These are phyloP conservation scores for Penicillium desertorum DNA, from an alignment of 495 filamentous ascomycete species.

Conservation along the genomic window DNA sequence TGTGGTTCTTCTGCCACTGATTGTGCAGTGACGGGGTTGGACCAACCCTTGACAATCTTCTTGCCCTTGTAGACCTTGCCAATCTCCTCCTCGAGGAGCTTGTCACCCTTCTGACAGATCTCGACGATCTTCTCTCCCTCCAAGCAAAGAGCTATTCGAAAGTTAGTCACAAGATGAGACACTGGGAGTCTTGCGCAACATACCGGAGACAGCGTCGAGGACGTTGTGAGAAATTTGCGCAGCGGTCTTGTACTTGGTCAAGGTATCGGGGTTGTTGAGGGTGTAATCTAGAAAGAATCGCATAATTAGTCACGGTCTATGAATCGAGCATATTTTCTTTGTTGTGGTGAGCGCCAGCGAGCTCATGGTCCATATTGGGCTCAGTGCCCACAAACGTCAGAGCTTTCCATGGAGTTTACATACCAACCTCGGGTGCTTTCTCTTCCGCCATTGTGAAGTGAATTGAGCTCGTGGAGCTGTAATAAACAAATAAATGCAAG, in stretches of 20 bases:
- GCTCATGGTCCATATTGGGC: slow-evolving; percentile 17
- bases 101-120: slow-evolving; percentile 93
- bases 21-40: not conserved
- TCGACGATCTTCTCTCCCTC: slow-evolving; percentile 88
- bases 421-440: slow-evolving; percentile 48
- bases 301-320: not conserved
- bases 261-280: slow-evolving; percentile 91
- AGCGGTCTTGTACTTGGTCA: slow-evolving; percentile 98
- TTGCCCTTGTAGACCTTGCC: slow-evolving; percentile 97
- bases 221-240: slow-evolving; percentile 93
- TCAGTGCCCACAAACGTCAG: slow-evolving; percentile 43
- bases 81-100: slow-evolving; percentile 89
- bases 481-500: slow-evolving; percentile 21
- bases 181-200: slow-evolving; percentile 17
- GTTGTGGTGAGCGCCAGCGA: slow-evolving; percentile 9
- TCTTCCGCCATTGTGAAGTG: slow-evolving; percentile 47
- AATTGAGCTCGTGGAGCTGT: slow-evolving; percentile 28
- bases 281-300: slow-evolving; percentile 71
- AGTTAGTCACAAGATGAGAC: slow-evolving; percentile 22
- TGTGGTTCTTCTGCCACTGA: not conserved
- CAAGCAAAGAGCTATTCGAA: slow-evolving; percentile 62
- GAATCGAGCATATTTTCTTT: not conserved
- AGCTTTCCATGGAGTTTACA: slow-evolving; percentile 41
- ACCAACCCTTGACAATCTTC: slow-evolving; percentile 84
- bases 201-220: slow-evolving; percentile 76